Evolutionary conservation across 2,329 filamentous ascomycete species (phyloP).

Genomic region (Westerdykella aurantiaca): DNA sequence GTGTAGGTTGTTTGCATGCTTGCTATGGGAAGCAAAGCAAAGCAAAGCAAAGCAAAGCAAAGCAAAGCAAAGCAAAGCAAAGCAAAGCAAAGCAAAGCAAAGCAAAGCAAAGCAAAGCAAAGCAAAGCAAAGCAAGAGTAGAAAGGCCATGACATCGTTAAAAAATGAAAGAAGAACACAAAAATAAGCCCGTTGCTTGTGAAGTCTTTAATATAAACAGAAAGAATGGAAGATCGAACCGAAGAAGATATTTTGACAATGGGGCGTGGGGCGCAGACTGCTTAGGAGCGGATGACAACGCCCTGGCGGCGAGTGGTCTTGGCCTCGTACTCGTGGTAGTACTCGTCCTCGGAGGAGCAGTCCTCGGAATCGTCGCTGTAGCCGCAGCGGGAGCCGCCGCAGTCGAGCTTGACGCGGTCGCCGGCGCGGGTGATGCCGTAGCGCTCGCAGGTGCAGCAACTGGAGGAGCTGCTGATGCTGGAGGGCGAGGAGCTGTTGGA

Average conservation of each 20-base stretch:
- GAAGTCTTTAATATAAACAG: constrained; percentile 11
- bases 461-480: constrained; percentile 50
- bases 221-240: constrained; percentile 8
- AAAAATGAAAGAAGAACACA: not conserved
- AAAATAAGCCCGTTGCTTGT: not conserved
- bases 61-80: no score
- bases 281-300: constrained; percentile 38
- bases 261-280: not conserved
- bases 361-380: constrained; percentile 65
- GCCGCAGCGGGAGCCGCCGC: constrained; percentile 80
- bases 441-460: constrained; percentile 84
- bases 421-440: constrained; percentile 93
- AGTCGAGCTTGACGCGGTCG: constrained; percentile 93
- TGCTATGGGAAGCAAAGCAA: no score
- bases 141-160: not conserved
- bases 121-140: not conserved
- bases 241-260: constrained; percentile 1
- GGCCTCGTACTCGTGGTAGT: constrained; percentile 49
- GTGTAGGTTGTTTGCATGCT: no score
- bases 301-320: constrained; percentile 45
- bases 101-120: no score
- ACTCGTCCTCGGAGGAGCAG: constrained; percentile 65
- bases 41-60: no score
- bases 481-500: constrained; percentile 66
- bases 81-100: no score